Percentiles rank a stretch among this genome's conserved stretches.
Evolutionary conservation across 164 flowering plant genomes (phyloP).

Genomic region (Kingdonia uniflora): DNA sequence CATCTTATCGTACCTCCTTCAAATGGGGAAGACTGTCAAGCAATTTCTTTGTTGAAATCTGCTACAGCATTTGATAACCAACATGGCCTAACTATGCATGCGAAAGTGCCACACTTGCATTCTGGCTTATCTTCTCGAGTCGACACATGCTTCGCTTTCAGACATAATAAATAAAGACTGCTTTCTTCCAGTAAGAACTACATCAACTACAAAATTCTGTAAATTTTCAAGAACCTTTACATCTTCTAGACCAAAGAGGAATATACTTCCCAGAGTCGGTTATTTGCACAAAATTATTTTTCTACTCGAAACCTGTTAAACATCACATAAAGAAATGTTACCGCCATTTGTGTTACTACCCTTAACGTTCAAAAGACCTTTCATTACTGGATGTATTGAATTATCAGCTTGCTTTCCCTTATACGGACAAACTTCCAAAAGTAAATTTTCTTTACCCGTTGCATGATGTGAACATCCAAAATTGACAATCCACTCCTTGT

Average conservation of each 20-base stretch:
- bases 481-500: constrained; percentile 6
- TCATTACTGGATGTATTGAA: background rate
- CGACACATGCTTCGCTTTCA: background rate
- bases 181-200: constrained; percentile 3
- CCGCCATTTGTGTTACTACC: background rate
- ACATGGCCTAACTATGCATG: background rate
- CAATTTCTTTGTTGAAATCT: background rate
- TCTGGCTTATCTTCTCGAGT: background rate
- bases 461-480: constrained; percentile 8
- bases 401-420: background rate
- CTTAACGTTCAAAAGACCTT: background rate
- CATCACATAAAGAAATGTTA: background rate
- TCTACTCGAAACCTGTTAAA: constrained; percentile 1
- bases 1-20: background rate
- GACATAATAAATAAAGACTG: constrained; percentile 2
- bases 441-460: background rate
- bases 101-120: background rate
- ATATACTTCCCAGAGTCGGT: background rate
- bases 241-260: constrained; percentile 6
- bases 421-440: background rate
- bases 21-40: constrained; percentile 4
- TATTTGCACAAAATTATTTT: constrained; percentile 3
- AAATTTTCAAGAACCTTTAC: background rate
- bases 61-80: constrained; percentile 2
- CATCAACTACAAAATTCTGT: background rate